phyloP scores from a whole-genome alignment of 2,329 filamentous ascomycete genomes.

The Ophiostoma sp. region DNA sequence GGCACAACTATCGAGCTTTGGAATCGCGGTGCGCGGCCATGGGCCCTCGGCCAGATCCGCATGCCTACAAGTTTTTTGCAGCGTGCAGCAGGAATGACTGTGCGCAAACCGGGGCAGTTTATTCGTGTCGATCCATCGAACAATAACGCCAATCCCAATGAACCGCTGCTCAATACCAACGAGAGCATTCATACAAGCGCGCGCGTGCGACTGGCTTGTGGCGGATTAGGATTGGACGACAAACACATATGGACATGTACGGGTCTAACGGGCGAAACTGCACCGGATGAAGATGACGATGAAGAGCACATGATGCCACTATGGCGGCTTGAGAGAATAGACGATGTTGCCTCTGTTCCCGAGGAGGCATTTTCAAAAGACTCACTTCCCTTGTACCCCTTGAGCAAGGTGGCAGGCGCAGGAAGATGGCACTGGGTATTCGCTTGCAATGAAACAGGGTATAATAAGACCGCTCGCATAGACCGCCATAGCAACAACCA shows the following conservation, averaged over 20 bases:
- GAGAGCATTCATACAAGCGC: conserved; percentile 37
- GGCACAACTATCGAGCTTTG: conserved; percentile 22
- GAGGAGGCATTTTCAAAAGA: conserved; percentile 18
- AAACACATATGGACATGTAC: conserved; percentile 31
- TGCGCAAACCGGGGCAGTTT: conserved; percentile 36
- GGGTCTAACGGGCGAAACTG: conserved; percentile 27
- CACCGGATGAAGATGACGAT: conserved; percentile 14
- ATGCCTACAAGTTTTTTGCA: conserved; percentile 30
- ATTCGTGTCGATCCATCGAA: conserved; percentile 37
- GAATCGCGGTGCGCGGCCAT: conserved; percentile 31
- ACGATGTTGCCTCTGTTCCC: not conserved
- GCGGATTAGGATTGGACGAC: conserved; percentile 36
- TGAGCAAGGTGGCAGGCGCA: conserved; percentile 30
- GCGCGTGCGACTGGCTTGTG: conserved; percentile 32
- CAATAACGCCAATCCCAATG: conserved; percentile 33
- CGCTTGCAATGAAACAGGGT: conserved; percentile 23
- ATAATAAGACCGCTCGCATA: conserved; percentile 14
- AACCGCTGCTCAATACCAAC: conserved; percentile 37
- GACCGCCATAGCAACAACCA: conserved; percentile 20
- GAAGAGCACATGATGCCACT: conserved; percentile 22
- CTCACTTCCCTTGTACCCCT: conserved; percentile 26
- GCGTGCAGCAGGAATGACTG: conserved; percentile 30
- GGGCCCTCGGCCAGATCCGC: conserved; percentile 33
- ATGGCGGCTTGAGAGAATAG: conserved; percentile 31
- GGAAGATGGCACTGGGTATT: conserved; percentile 34